phyloP scores from a whole-genome alignment of 2,329 filamentous ascomycete genomes.

The Stagonosporopsis chrysanthemi region DNA sequence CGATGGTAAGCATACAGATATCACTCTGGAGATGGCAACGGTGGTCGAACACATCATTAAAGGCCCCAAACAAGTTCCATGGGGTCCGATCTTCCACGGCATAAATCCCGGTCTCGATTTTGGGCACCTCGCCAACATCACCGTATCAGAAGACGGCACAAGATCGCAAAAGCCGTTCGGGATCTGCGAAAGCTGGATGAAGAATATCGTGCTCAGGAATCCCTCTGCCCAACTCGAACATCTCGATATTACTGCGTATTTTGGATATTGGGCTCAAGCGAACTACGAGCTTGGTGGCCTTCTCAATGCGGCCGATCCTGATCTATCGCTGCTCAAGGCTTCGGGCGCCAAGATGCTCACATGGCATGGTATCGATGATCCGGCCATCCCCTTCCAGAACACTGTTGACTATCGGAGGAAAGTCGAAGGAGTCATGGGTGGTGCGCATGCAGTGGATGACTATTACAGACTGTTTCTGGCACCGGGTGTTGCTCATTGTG shows the following conservation, averaged over 20 bases:
- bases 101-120: slow-evolving; percentile 23
- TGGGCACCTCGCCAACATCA: slow-evolving; percentile 24
- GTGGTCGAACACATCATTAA: slow-evolving; percentile 28
- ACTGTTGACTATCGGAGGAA: slow-evolving; percentile 34
- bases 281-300: slow-evolving; percentile 33
- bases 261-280: slow-evolving; percentile 29
- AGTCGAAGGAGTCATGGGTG: slow-evolving; percentile 37
- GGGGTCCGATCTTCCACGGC: slow-evolving; percentile 22
- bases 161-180: slow-evolving; percentile 28
- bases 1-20: slow-evolving; percentile 25
- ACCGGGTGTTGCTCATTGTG: slow-evolving; percentile 40
- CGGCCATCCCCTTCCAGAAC: slow-evolving; percentile 36
- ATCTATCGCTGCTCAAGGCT: slow-evolving; percentile 32
- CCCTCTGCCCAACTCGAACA: slow-evolving; percentile 22
- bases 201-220: slow-evolving; percentile 26
- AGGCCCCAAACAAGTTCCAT: slow-evolving; percentile 25
- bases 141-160: slow-evolving; percentile 20
- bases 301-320: slow-evolving; percentile 31
- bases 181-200: slow-evolving; percentile 30
- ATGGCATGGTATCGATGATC: slow-evolving; percentile 40
- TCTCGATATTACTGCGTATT: slow-evolving; percentile 24
- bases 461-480: slow-evolving; percentile 45
- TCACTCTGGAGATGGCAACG: slow-evolving; percentile 32
- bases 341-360: slow-evolving; percentile 39
- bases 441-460: slow-evolving; percentile 31